Conservation (phyloP, 805 yeast species). For the Ogataea ramenticola region DNA sequence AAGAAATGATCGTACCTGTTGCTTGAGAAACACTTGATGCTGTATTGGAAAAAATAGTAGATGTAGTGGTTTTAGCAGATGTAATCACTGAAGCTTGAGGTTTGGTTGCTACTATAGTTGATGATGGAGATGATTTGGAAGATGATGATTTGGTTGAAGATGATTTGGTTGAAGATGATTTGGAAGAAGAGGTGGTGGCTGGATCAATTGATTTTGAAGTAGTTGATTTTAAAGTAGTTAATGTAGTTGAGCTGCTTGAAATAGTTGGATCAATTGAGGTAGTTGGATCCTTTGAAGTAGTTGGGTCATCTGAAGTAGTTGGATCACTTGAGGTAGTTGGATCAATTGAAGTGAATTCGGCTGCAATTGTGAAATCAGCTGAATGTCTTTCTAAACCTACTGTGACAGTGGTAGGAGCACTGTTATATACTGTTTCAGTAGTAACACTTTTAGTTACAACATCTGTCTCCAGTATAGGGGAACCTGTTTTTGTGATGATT, state of each 20-base stretch:
- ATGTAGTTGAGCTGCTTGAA: neutral
- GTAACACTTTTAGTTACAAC: slow-evolving; percentile 7
- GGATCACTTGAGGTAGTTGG: neutral
- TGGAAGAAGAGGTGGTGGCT: neutral
- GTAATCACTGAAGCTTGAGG: slow-evolving; percentile 2
- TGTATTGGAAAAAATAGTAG: slow-evolving; percentile 3
- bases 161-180: neutral
- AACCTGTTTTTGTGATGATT: slow-evolving; percentile 18
- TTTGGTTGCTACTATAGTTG: neutral
- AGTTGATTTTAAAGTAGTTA: neutral
- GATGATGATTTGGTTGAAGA: slow-evolving; percentile 1
- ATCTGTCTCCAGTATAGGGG: slow-evolving; percentile 23
- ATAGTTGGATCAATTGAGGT: neutral
- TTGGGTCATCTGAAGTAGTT: neutral
- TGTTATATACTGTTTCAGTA: slow-evolving; percentile 6
- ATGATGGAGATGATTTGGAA: neutral
- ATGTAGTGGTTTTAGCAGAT: slow-evolving; percentile 6
- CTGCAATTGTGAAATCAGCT: too few species aligned
- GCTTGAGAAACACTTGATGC: slow-evolving; percentile 1
- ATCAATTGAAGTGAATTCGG: too few species aligned
- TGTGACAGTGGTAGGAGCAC: slow-evolving; percentile 6
- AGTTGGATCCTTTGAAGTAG: neutral
- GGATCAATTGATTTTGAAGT: neutral
- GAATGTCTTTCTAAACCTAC: slow-evolving; percentile 6
- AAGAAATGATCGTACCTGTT: slow-evolving; percentile 7